phyloP scores from a whole-genome alignment of 2,329 filamentous ascomycete species.

The Corinectria fuckeliana region DNA sequence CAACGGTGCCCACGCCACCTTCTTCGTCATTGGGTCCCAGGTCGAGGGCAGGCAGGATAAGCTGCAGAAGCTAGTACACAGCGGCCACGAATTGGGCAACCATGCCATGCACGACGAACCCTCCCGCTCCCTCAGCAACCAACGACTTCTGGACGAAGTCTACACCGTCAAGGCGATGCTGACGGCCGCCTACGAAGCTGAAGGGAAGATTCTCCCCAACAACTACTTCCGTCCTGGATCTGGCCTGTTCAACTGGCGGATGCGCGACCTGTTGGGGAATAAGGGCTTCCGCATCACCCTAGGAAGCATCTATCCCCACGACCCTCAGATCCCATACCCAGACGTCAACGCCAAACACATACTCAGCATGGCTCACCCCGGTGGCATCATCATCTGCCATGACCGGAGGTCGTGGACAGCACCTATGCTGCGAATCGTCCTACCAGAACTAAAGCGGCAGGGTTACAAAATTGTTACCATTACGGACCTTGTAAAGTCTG shows the following conservation, averaged over 20 bases:
- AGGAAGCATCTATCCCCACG: conserved; percentile 87
- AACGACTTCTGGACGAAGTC: conserved; percentile 69
- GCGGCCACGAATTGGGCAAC: conserved; percentile 79
- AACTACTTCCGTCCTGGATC: conserved; percentile 85
- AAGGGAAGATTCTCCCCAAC: conserved; percentile 53
- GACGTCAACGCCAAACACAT: conserved; percentile 79
- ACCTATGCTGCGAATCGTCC: conserved; percentile 75
- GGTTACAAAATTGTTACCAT: conserved; percentile 78
- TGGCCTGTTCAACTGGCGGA: conserved; percentile 78
- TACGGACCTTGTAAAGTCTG: conserved; percentile 64
- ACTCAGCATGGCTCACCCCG: conserved; percentile 77
- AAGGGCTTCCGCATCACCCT: conserved; percentile 78
- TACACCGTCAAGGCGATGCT: conserved; percentile 67
- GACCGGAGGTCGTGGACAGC: conserved; percentile 83
- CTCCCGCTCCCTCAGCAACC: conserved; percentile 64
- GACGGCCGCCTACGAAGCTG: conserved; percentile 59
- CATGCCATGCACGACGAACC: conserved; percentile 91
- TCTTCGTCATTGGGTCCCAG: conserved; percentile 88
- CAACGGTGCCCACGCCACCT: conserved; percentile 77
- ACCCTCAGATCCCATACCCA: conserved; percentile 79
- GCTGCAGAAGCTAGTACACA: conserved; percentile 63
- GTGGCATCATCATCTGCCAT: conserved; percentile 85
- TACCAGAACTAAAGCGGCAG: conserved; percentile 72
- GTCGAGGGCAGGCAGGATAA: conserved; percentile 62
- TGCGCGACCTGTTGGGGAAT: conserved; percentile 65